These are phyloP conservation scores for Posidonia australis DNA, from an alignment of 106 monocot genomes.

Conservation along the genomic window DNA sequence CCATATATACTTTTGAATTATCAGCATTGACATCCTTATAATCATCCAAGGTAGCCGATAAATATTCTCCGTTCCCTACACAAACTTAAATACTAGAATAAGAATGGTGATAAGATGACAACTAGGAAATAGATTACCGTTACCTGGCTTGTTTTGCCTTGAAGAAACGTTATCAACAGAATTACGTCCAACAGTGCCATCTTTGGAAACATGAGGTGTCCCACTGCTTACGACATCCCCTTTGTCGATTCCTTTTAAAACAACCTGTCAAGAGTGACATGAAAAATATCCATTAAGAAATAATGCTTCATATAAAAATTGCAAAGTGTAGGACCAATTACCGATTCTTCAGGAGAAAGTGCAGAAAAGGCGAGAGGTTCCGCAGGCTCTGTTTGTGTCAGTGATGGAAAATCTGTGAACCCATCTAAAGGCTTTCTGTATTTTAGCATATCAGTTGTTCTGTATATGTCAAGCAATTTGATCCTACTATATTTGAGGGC, in stretches of 20 bases:
- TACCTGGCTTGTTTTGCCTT: constrained; percentile 39
- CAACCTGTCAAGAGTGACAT: constrained; percentile 29
- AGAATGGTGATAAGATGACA: neutral
- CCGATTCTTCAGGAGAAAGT: constrained; percentile 68
- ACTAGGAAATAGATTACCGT: neutral
- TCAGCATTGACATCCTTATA: constrained; percentile 20
- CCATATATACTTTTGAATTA: constrained; percentile 12
- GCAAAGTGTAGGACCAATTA: constrained; percentile 19
- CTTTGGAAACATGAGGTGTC: constrained; percentile 54
- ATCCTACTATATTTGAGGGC: constrained; percentile 62
- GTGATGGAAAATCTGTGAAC: constrained; percentile 53
- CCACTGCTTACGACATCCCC: constrained; percentile 79
- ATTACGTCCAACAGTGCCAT: constrained; percentile 46
- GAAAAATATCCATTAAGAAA: neutral
- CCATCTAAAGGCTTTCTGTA: constrained; percentile 24
- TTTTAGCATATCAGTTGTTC: constrained; percentile 45
- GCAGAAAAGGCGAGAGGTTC: constrained; percentile 76
- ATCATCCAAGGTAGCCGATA: constrained; percentile 25
- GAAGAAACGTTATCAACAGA: constrained; percentile 18
- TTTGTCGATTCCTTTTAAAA: constrained; percentile 85
- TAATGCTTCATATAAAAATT: neutral
- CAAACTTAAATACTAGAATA: neutral
- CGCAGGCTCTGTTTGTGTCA: constrained; percentile 42
- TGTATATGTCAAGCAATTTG: constrained; percentile 88
- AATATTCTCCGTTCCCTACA: constrained; percentile 42